These are phyloP conservation scores for Coleophoma eucalyptorum DNA, from an alignment of 2,329 filamentous ascomycete species.

Conservation along the genomic window DNA sequence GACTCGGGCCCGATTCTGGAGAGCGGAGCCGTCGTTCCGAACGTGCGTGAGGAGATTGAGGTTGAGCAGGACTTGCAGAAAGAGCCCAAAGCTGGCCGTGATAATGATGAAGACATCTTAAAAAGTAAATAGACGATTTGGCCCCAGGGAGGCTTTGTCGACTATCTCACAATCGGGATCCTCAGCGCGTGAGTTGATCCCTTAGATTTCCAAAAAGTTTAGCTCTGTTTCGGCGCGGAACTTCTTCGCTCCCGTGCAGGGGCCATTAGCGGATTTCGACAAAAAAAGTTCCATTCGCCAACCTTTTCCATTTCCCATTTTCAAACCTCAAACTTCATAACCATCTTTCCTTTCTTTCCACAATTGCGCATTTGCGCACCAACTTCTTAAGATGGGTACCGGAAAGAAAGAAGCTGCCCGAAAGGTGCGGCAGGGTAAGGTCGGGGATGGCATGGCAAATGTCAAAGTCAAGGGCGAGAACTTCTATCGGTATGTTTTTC, in stretches of 20 bases:
- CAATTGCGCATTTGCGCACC: constrained; percentile 13
- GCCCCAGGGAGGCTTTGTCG: too few species aligned
- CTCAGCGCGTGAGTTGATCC: too few species aligned
- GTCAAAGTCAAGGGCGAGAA: constrained; percentile 95
- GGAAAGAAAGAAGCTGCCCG: constrained; percentile 88
- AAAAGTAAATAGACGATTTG: too few species aligned
- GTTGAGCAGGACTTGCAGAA: constrained; percentile 25
- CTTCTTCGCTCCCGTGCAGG: too few species aligned
- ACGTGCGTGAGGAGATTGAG: constrained; percentile 31
- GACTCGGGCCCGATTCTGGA: constrained; percentile 73
- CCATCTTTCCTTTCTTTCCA: constrained; percentile 7
- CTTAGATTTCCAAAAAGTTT: too few species aligned
- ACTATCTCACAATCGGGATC: too few species aligned
- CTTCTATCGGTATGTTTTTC: constrained; percentile 72
- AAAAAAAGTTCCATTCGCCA: neutral
- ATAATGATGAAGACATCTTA: constrained; percentile 23
- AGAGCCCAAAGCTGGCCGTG: constrained; percentile 22
- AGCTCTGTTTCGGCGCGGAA: too few species aligned
- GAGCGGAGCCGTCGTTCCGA: constrained; percentile 39
- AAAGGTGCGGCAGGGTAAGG: constrained; percentile 81
- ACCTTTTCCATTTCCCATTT: constrained; percentile 13
- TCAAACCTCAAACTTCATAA: neutral
- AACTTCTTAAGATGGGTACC: constrained; percentile 64
- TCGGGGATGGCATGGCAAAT: constrained; percentile 83
- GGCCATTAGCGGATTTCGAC: neutral